Conservation (phyloP, 495 filamentous ascomycete species). For the Cudoniella acicularis region DNA sequence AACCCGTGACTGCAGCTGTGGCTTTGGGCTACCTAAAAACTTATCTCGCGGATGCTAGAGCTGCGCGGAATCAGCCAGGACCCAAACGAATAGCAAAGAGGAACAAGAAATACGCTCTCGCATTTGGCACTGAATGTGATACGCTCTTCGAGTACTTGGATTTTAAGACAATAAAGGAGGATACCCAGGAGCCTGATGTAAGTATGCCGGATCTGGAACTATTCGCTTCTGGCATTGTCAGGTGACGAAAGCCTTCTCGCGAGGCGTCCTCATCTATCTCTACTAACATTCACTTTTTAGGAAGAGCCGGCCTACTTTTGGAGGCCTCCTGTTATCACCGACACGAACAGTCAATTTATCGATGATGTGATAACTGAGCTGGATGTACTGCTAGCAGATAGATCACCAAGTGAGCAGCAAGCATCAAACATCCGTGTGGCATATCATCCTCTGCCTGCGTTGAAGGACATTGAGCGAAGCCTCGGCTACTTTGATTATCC, state of each 20-base stretch:
- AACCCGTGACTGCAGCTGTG: constrained; percentile 7
- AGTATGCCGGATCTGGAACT: too few species aligned
- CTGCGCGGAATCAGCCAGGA: not conserved
- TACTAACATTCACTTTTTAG: constrained; percentile 4
- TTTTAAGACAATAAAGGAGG: constrained; percentile 15
- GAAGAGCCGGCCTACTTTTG: constrained; percentile 17
- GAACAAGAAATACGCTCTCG: constrained; percentile 27
- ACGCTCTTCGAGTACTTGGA: constrained; percentile 22
- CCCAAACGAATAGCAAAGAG: constrained; percentile 20
- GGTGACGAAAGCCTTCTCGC: too few species aligned
- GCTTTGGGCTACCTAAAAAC: constrained; percentile 17
- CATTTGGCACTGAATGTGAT: constrained; percentile 25
- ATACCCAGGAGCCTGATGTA: constrained; percentile 9
- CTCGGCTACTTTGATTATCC: constrained; percentile 25
- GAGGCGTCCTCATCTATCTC: too few species aligned
- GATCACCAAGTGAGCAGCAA: constrained; percentile 2
- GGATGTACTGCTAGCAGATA: not conserved
- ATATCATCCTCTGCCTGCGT: constrained; percentile 5
- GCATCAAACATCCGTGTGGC: not conserved
- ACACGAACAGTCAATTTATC: constrained; percentile 17
- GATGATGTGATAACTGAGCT: constrained; percentile 22
- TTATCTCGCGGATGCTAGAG: constrained; percentile 23
- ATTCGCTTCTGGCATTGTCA: too few species aligned
- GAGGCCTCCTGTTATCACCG: constrained; percentile 15
- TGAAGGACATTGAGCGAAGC: constrained; percentile 23